phyloP scores from a whole-genome alignment of 73 alveolate genomes.

The Tetrahymena malaccensis region DNA sequence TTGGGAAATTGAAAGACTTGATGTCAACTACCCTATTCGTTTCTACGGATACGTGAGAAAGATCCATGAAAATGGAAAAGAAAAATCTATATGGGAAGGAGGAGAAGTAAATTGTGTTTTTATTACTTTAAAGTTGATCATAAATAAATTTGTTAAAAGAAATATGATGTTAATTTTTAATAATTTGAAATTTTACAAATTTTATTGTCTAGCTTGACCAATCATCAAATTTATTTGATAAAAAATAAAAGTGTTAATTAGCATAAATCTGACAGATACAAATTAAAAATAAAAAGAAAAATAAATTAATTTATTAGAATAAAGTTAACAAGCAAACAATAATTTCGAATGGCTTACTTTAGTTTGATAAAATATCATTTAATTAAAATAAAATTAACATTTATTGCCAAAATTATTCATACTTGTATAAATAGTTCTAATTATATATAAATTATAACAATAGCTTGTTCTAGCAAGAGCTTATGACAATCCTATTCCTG shows the following conservation, averaged over 20 bases:
- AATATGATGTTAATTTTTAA: not conserved
- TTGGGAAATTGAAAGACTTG: constrained; percentile 97
- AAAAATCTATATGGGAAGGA: constrained; percentile 90
- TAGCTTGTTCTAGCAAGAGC: constrained; percentile 92
- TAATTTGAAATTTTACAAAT: not conserved
- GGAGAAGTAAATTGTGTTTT: constrained; percentile 56
- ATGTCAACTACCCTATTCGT: constrained; percentile 83
- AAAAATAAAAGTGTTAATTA: no score
- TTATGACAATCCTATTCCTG: constrained; percentile 97
- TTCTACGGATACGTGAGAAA: constrained; percentile 87
- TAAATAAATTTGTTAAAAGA: not conserved
- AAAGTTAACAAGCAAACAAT: not conserved
- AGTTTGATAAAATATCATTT: no score
- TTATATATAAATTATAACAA: not conserved
- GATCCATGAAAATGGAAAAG: constrained; percentile 50
- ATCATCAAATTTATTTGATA: not conserved
- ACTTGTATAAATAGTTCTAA: no score
- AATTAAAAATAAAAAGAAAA: no score
- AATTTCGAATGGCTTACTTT: not conserved
- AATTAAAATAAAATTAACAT: no score
- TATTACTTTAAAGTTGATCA: not conserved
- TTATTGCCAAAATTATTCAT: no score
- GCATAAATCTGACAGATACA: not conserved
- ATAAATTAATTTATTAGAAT: not conserved
- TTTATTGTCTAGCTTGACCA: not conserved